These are phyloP conservation scores for Blastobotrys indianensis DNA, from an alignment of 1,139 yeast species.

Conservation along the genomic window DNA sequence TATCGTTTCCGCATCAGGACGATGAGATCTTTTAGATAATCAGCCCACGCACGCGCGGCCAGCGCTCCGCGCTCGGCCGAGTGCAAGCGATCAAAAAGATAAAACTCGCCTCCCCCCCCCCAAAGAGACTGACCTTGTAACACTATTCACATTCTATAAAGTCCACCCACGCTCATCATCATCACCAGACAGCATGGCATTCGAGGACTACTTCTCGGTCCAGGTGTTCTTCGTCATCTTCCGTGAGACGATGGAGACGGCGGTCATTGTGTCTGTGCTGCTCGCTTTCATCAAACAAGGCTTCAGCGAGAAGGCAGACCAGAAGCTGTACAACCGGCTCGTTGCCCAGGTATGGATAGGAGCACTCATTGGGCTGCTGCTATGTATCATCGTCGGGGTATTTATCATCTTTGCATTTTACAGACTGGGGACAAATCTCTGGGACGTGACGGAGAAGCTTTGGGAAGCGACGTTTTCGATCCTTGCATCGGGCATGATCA, in stretches of 20 bases:
- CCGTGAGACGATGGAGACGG: slow-evolving; percentile 83
- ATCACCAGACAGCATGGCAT: slow-evolving; percentile 37
- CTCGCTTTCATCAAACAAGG: slow-evolving; percentile 74
- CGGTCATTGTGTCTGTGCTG: slow-evolving; percentile 77
- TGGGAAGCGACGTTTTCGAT: slow-evolving; percentile 92
- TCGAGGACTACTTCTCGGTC: slow-evolving; percentile 55
- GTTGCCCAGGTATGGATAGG: slow-evolving; percentile 81
- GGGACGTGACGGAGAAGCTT: slow-evolving; percentile 75
- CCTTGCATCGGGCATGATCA: slow-evolving; percentile 72
- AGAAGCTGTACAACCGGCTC: slow-evolving; percentile 47
- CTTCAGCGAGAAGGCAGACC: slow-evolving; percentile 35
- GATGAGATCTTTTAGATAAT: too few relatives aligned
- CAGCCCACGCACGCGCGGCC: too few relatives aligned
- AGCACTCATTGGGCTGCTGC: slow-evolving; percentile 59
- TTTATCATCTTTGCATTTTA: slow-evolving; percentile 72
- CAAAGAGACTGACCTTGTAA: too few relatives aligned
- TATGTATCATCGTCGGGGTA: slow-evolving; percentile 74
- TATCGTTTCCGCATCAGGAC: too few relatives aligned
- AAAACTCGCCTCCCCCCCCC: too few relatives aligned
- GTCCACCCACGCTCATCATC: too few relatives aligned
- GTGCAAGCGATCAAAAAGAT: too few relatives aligned
- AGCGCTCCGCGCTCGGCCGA: too few relatives aligned
- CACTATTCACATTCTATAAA: too few relatives aligned
- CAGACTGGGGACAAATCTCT: slow-evolving; percentile 68
- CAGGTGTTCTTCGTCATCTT: slow-evolving; percentile 84